Percentiles rank a stretch among this genome's conserved stretches.
phyloP scores from a whole-genome alignment of 208 protist species.

The Acanthamoeba castellanii region DNA sequence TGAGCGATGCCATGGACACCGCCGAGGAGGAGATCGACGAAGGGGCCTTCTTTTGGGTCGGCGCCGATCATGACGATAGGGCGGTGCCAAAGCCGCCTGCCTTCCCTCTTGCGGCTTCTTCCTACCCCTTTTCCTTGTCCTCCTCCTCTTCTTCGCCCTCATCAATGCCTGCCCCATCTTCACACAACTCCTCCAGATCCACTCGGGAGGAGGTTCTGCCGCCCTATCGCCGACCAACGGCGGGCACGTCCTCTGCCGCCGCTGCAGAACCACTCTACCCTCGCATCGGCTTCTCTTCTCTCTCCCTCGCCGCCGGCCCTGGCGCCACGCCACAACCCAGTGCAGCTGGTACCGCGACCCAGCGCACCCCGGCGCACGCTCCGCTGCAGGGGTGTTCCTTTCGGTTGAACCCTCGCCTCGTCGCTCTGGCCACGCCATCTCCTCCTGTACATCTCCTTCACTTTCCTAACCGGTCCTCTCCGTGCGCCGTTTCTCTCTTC shows the following conservation, averaged over 20 bases:
- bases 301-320: neutral
- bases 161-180: neutral
- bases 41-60: neutral
- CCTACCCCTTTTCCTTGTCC: neutral
- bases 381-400: slow-evolving; percentile 4
- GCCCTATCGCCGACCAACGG: neutral
- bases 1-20: slow-evolving; percentile 8
- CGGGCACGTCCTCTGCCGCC: neutral
- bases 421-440: neutral
- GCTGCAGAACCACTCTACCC: neutral
- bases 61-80: neutral
- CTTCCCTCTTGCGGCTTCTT: neutral
- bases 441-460: neutral
- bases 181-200: neutral
- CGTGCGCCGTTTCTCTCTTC: too few relatives aligned
- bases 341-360: neutral
- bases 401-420: neutral
- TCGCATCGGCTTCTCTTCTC: neutral
- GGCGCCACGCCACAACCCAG: neutral
- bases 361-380: neutral
- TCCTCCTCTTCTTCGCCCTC: neutral
- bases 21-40: neutral
- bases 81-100: neutral
- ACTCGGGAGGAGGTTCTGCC: neutral
- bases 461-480: neutral